Evolutionary conservation across 2,329 filamentous ascomycete genomes (phyloP).

Genomic region (Cadophora gregata): DNA sequence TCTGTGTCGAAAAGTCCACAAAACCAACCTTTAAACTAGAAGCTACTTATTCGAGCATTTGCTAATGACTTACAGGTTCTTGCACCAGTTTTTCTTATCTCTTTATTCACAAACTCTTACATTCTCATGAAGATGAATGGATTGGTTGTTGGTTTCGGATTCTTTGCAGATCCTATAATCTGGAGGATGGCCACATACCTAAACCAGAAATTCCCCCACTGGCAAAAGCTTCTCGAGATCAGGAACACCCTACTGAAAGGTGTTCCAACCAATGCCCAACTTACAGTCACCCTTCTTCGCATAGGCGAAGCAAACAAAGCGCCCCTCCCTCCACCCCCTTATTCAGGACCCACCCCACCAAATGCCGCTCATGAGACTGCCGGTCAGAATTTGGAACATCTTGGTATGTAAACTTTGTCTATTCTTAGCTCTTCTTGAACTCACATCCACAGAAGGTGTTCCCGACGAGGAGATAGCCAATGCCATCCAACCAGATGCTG

Average conservation of each 20-base stretch:
- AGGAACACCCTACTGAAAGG: constrained; percentile 72
- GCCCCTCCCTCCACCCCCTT: constrained; percentile 73
- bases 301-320: constrained; percentile 83
- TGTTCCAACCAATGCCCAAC: constrained; percentile 84
- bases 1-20: too few species aligned
- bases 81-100: constrained; percentile 56
- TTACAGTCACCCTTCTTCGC: constrained; percentile 80
- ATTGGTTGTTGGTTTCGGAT: constrained; percentile 72
- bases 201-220: constrained; percentile 69
- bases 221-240: constrained; percentile 73
- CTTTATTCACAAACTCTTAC: constrained; percentile 62
- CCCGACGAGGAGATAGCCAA: constrained; percentile 40
- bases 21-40: too few species aligned
- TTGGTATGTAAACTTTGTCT: constrained; percentile 53
- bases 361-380: constrained; percentile 52
- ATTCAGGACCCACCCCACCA: constrained; percentile 44
- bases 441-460: constrained; percentile 36
- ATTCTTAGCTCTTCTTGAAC: constrained; percentile 6
- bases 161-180: constrained; percentile 82
- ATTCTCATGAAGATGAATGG: constrained; percentile 68
- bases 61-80: constrained; percentile 43
- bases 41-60: neutral
- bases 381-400: constrained; percentile 57
- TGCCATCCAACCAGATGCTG: constrained; percentile 51
- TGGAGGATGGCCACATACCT: constrained; percentile 62